Evolutionary conservation across 2,329 filamentous ascomycete species (phyloP).

Genomic region (Sclerotinia trifoliorum): DNA sequence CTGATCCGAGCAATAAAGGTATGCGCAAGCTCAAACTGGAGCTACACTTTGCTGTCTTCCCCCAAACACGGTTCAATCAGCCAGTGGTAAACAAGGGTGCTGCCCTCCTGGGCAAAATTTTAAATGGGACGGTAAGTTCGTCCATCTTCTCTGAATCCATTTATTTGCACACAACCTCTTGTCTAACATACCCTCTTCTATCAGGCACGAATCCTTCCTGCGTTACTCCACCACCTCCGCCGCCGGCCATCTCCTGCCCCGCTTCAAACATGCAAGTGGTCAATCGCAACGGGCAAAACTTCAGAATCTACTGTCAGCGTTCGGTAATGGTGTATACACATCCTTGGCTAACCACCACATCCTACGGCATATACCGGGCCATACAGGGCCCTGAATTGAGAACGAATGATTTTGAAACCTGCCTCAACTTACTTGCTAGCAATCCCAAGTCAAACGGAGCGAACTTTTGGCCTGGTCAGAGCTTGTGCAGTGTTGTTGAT

Average conservation of each 20-base stretch:
- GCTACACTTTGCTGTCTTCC: conserved; percentile 1
- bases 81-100: conserved; percentile 9
- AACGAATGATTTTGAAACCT: conserved; percentile 5
- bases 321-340: conserved; percentile 13
- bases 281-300: conserved; percentile 14
- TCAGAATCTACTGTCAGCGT: conserved; percentile 14
- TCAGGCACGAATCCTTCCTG: conserved; percentile 1
- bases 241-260: not conserved
- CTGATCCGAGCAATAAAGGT: not conserved
- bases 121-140: conserved; percentile 3
- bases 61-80: not conserved
- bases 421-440: not conserved
- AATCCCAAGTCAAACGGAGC: conserved; percentile 3
- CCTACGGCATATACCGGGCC: conserved; percentile 4
- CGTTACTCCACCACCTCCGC: not conserved
- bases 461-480: conserved; percentile 2
- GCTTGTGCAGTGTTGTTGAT: conserved; percentile 11
- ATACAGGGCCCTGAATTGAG: conserved; percentile 12
- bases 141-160: not conserved
- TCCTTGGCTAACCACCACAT: conserved; percentile 13
- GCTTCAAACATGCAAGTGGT: conserved; percentile 11
- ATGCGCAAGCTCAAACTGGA: not conserved
- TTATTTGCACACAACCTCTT: not conserved
- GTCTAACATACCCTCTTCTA: not conserved
- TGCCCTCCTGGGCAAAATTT: conserved; percentile 3